These are phyloP conservation scores for Elongisporangium senticosum DNA, from an alignment of 352 stramenopile species.

Conservation along the genomic window DNA sequence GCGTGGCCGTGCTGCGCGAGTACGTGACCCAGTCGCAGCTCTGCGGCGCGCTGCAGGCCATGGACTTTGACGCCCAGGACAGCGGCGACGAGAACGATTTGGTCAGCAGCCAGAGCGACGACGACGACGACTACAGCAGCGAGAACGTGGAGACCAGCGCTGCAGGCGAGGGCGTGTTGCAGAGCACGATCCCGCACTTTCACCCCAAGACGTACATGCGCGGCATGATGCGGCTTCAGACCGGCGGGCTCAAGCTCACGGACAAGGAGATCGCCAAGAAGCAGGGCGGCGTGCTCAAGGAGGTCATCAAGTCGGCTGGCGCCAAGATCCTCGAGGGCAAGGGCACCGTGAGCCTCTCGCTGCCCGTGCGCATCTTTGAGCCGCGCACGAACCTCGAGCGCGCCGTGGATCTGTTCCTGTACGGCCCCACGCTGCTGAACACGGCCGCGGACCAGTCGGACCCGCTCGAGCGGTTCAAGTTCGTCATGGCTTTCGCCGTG, in stretches of 20 bases:
- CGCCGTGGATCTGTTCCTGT: conserved; percentile 76
- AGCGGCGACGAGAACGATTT: conserved; percentile 26
- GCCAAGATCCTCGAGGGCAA: conserved; percentile 67
- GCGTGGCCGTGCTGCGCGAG: conserved; percentile 52
- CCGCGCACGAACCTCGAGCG: conserved; percentile 78
- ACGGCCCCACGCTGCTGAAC: conserved; percentile 72
- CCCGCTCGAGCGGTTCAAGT: conserved; percentile 71
- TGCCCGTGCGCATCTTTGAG: conserved; percentile 84
- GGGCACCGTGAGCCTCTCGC: conserved; percentile 73
- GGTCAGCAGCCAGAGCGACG: conserved; percentile 26
- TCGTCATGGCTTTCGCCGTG: conserved; percentile 73
- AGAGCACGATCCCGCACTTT: conserved; percentile 18
- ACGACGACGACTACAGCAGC: conserved; percentile 24
- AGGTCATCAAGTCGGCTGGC: conserved; percentile 75
- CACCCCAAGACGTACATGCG: conserved; percentile 79
- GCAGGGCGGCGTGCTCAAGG: conserved; percentile 78
- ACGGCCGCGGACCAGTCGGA: conserved; percentile 51
- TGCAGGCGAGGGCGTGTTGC: conserved; percentile 5
- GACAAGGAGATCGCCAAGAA: conserved; percentile 86
- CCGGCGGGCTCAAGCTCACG: conserved; percentile 70
- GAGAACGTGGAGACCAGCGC: conserved; percentile 21
- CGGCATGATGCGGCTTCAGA: conserved; percentile 68
- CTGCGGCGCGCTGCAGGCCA: conserved; percentile 26
- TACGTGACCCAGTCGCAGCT: conserved; percentile 61
- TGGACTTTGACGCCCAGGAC: conserved; percentile 41